Base-by-base conservation (phyloP, 2,329 filamentous ascomycete genomes). In the Myriosclerotinia scirpicola region DNA sequence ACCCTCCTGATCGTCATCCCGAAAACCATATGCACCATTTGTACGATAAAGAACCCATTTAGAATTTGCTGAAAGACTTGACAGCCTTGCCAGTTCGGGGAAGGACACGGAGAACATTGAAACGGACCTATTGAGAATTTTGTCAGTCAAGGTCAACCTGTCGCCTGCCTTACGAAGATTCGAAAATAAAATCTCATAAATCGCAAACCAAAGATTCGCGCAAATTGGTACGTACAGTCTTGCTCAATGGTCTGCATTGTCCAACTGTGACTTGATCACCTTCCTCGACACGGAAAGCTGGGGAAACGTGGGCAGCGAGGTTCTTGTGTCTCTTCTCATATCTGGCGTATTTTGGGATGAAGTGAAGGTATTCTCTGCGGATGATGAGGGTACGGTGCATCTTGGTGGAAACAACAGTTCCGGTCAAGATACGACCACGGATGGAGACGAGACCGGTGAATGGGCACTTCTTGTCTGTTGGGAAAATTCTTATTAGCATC, bases 261-360 rank as follows among this genome's bases (percentile, higher is more conserved):
- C 95, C 95, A 83, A 99, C 94, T 78, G 94, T 97, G 78, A 99
- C 96, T 85, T 94, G 90, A 85, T 99, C 95, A 89, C 95, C 96
- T 82, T 98, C 94, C 87, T 96, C 91, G 78, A 98, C 93, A 97
- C 95, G 95, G 93, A 99, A 99, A 83, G 94, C 94, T 78, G 95
- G 95, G 74, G 93, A 97, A 79, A 98, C 94, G 89, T 99, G 95
- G 76, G 94, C 95, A 79, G 95, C 92, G 75, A 99, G 88, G 90
- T 99, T 99, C 91, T 97, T 97, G 92, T 99, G 95, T 83, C 95
- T 89, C 90, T 97, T 98, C 92, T 99, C 96, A 84, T 99, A 99
- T 90, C 95, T 92, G 81, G 91, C 87, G 90, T 99, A 99, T 88
- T 99, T 99, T 83, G 93, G 93, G 81, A 99, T 91, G 86, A 92